Percentiles rank a stretch among this genome's conserved stretches.
These are phyloP conservation scores for Fusarium sulawesiense DNA, from an alignment of 2,329 filamentous ascomycete species.

Conservation along the genomic window DNA sequence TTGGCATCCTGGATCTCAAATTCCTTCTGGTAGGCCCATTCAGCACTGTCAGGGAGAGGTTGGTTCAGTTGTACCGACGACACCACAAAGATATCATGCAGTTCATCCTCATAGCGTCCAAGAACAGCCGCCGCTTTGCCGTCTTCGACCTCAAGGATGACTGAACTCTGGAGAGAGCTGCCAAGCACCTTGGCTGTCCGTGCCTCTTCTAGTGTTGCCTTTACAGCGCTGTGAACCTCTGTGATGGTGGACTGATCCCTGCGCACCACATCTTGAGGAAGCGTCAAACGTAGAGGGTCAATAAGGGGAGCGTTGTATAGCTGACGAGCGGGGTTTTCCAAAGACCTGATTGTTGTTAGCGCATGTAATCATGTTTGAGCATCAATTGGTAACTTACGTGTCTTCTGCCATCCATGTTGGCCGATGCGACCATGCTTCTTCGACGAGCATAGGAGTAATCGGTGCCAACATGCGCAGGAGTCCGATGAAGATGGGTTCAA, in stretches of 20 bases:
- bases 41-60: conserved; percentile 43
- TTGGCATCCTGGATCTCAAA: conserved; percentile 55
- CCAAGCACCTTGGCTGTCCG: conserved; percentile 78
- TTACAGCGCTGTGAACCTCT: conserved; percentile 73
- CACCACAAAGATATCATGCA: conserved; percentile 75
- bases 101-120: conserved; percentile 60
- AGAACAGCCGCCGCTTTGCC: conserved; percentile 51
- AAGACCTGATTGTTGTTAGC: conserved; percentile 43
- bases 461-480: conserved; percentile 84
- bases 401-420: conserved; percentile 71
- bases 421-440: conserved; percentile 86
- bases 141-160: conserved; percentile 65
- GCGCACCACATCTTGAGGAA: conserved; percentile 55
- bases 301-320: conserved; percentile 60
- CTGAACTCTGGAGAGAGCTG: conserved; percentile 81
- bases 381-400: conserved; percentile 49
- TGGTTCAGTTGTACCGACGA: conserved; percentile 68
- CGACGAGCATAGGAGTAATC: conserved; percentile 83
- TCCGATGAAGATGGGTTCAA: conserved; percentile 75
- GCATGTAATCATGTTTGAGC: background rate
- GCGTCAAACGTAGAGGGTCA: conserved; percentile 53
- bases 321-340: conserved; percentile 58
- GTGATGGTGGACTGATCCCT: conserved; percentile 61
- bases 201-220: conserved; percentile 78
- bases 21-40: conserved; percentile 57